phyloP scores from a whole-genome alignment of 192 early-diverging fungal species.

The Diversispora epigaea region DNA sequence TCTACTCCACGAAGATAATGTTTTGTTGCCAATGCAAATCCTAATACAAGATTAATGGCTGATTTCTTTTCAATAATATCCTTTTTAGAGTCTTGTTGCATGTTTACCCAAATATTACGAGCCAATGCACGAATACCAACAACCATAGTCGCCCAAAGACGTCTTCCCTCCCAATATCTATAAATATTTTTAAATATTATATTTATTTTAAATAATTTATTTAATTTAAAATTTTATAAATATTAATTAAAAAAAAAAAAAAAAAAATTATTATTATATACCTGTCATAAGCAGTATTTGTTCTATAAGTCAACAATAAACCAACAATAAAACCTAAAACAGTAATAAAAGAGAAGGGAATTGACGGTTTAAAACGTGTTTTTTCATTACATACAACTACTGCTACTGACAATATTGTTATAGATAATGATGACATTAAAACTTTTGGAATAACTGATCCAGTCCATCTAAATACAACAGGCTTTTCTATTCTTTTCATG shows the following conservation, averaged over 20 bases:
- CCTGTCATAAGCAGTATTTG: conserved; percentile 34
- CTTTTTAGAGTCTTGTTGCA: conserved; percentile 41
- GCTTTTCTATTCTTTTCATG: no score
- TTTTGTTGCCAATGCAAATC: conserved; percentile 78
- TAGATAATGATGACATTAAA: neutral
- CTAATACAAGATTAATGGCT: conserved; percentile 75
- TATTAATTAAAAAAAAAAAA: neutral
- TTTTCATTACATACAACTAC: neutral
- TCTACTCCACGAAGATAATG: conserved; percentile 80
- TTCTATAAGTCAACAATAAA: conserved; percentile 25
- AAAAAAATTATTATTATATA: neutral
- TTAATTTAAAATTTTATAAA: neutral
- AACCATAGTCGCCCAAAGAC: conserved; percentile 75
- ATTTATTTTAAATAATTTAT: no score
- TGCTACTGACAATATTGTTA: neutral
- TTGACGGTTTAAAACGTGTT: neutral
- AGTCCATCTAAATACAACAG: conserved; percentile 21
- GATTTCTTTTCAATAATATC: conserved; percentile 65
- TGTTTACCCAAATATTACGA: conserved; percentile 63
- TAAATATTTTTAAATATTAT: conserved; percentile 44
- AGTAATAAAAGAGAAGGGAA: conserved; percentile 1
- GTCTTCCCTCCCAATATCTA: conserved; percentile 87
- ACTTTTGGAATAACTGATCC: neutral
- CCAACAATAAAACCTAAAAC: conserved; percentile 28
- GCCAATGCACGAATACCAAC: conserved; percentile 74